Evolutionary conservation across 371 early-diverging fungal genomes (phyloP), one percentile per base, ranked within the genome.

Genomic region (Mucor lusitanicus): DNA sequence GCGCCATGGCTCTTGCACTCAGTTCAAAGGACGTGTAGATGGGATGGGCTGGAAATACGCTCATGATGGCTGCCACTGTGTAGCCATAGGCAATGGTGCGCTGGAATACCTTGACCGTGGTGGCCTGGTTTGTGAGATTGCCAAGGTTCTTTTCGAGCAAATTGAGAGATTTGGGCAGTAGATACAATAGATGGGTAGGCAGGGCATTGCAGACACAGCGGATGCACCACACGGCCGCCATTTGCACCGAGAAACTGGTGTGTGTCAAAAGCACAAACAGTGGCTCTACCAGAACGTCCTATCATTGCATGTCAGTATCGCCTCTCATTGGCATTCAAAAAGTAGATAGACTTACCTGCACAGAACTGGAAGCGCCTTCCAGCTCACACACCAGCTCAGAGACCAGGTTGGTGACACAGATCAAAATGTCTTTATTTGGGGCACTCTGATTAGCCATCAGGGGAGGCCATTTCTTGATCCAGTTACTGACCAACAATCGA

Each of bases 11-110:
- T 5, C 86, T 84, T 11, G 93, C 91, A 28, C 89, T 88, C 56
- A 89, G 68, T 48, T 92, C 94, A 68, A 92, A 92, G 0, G 92
- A 89, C 0, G 89, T 90, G 61, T 92, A 89, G 15, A 94, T 85
- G 0, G 91, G 86, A 33, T 87, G 86, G 3, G 79, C 60, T 0
- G 91, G 91, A 23, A 91, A 85, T 4, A 91, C 90, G 39, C 90
- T 88, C 72, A 93, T 86, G 15, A 95, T 73, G 1, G 90, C 87
- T 9, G 92, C 89, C 7, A 91, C 83, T 0, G 88, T 81, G 70
- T 90, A 86, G 0, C 90, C 86, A 66, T 89, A 82, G 0, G 90
- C 92, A 46, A 88, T 71, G 8, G 87, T 82, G 7, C 87, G 83
- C 11, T 82, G 85, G 17, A 84, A 74, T 3, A 85, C 65, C 23